Percentiles rank a stretch among this genome's conserved stretches.
phyloP scores from a whole-genome alignment of 2,329 filamentous ascomycete species.

The Colletotrichum sp. region DNA sequence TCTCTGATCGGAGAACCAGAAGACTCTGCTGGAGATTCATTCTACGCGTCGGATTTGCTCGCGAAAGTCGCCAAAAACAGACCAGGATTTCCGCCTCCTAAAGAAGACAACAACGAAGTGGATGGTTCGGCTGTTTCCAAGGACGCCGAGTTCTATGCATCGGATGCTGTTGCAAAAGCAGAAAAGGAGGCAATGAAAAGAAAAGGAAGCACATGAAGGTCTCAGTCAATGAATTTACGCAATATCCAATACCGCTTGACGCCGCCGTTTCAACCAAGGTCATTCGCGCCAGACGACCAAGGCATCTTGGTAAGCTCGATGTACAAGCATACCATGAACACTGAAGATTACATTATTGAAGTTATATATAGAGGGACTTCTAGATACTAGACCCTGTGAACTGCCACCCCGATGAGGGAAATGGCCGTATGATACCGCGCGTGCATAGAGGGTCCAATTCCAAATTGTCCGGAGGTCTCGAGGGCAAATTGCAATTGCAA shows the following conservation, averaged over 20 bases:
- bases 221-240: fast-evolving
- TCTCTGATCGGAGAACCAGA: not conserved
- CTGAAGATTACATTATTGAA: not conserved
- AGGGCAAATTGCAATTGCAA: fast-evolving
- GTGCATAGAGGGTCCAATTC: not conserved
- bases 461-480: fast-evolving
- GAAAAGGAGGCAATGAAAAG: not conserved
- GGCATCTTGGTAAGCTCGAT: not conserved
- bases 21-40: not conserved
- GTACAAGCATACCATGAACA: not conserved
- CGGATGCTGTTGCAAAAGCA: not conserved
- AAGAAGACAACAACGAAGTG: fast-evolving
- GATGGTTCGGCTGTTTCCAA: not conserved
- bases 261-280: fast-evolving
- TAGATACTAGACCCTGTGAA: not conserved
- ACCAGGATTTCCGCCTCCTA: fast-evolving
- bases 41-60: not conserved
- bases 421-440: fast-evolving
- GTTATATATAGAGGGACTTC: fast-evolving
- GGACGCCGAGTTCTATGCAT: not conserved
- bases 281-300: not conserved
- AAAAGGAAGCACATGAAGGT: fast-evolving
- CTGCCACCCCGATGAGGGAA: fast-evolving
- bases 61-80: not conserved
- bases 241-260: not conserved